phyloP scores from a whole-genome alignment of 257 asterid genomes.

The Solanum piurae region DNA sequence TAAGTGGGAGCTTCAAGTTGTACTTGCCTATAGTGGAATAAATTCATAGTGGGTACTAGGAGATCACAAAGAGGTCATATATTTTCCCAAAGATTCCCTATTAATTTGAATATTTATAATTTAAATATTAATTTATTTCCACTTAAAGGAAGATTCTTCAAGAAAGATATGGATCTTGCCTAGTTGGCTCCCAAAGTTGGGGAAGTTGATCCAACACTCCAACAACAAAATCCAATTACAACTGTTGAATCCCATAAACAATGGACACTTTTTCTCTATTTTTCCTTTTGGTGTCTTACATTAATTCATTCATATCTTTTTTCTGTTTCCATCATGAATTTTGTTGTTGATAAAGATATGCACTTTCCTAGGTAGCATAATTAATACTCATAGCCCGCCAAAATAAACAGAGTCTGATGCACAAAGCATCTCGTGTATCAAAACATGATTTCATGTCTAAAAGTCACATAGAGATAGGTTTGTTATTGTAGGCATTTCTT shows the following conservation, averaged over 20 bases:
- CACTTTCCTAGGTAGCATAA: not conserved
- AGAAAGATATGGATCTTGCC: not conserved
- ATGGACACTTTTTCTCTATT: constrained; percentile 1
- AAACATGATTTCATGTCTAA: not conserved
- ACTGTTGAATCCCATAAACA: constrained; percentile 1
- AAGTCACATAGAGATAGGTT: not conserved
- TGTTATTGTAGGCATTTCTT: not conserved
- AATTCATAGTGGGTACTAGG: not conserved
- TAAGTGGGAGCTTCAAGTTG: not conserved
- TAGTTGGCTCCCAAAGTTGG: constrained; percentile 14
- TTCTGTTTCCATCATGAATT: not conserved
- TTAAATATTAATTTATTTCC: not conserved
- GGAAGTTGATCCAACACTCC: constrained; percentile 7
- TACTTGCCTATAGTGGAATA: not conserved
- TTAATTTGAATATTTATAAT: not conserved
- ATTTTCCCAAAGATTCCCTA: not conserved
- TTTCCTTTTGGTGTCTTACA: not conserved
- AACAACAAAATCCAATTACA: not conserved
- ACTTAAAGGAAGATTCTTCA: constrained; percentile 2
- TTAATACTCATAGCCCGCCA: not conserved
- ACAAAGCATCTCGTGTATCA: not conserved
- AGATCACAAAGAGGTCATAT: not conserved
- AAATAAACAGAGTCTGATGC: not conserved
- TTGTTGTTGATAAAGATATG: not conserved
- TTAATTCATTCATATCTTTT: not conserved